Evolutionary conservation across 2,329 filamentous ascomycete genomes (phyloP), one percentile per base, ranked within the genome.

Genomic region (Hymenotorrendiella dingleyae): DNA sequence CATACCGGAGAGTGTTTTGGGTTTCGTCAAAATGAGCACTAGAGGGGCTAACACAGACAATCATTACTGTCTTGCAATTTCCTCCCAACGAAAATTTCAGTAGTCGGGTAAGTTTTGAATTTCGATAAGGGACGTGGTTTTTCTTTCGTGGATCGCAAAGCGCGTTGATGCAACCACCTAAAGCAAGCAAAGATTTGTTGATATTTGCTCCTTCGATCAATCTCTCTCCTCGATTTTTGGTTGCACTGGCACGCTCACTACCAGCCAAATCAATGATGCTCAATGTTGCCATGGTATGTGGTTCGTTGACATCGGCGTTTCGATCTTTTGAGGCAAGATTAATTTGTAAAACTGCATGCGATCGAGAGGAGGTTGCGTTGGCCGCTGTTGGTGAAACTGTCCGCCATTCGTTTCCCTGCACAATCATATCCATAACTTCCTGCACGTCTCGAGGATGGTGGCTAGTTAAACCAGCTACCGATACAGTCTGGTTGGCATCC

Each of bases 21-120:
- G 91, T 96, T 67, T 98, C 93, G 64, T 98, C 93, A 56, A 93
- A 98, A 66, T 98, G 93, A 4, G 86, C 85, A 59, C 93, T 97
- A 1, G 89, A 96, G 1, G 93, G 93, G 55, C 90, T 96, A 41
- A 98, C 87, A 59, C 93, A 98, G 20, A 98, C 93, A 63, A 98
- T 97, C 93, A 98, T 98, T 62, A 98, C 93, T 0, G 93, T 98
- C 67, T 90, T 94, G 74, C 93, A 98, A 65, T 98, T 98, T 3
- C 93, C 93, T 22, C 93, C 93, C 0, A 98, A 78, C 0, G 91
- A 95, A 67, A 98, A 98, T 59, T 98, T 98, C 41, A 98, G 77
- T 4, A 98, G 73, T 40, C 93, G 82, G 0, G 93, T 98, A 42
- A 98, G 81, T 60, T 97, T 98, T 51, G 91, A 97, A 68, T 98